These are phyloP conservation scores for Endothia cerciana DNA, from an alignment of 2,329 filamentous ascomycete species.

Conservation along the genomic window DNA sequence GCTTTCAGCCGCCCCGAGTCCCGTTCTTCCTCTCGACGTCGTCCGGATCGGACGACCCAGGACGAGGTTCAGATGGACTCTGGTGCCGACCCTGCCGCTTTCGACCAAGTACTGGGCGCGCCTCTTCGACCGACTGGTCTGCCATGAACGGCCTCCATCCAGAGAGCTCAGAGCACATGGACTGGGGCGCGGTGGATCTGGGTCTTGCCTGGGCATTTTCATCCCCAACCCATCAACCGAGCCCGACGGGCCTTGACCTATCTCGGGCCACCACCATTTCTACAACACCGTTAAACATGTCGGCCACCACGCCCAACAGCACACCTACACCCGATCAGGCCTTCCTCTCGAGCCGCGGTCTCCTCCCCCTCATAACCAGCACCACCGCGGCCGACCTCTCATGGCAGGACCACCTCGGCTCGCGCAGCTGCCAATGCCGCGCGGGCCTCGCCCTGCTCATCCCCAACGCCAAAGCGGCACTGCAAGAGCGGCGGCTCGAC, in stretches of 20 bases:
- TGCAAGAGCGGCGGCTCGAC: background rate
- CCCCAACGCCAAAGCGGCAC: constrained; percentile 1
- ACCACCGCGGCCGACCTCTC: background rate
- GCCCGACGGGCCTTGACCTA: background rate
- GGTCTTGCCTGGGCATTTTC: background rate
- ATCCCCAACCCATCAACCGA: no score
- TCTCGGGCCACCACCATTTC: no score
- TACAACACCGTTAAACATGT: no score
- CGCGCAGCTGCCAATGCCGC: constrained; percentile 6
- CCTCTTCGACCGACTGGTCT: background rate
- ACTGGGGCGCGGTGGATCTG: background rate
- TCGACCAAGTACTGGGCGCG: background rate
- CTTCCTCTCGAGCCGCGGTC: background rate
- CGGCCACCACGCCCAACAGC: no score
- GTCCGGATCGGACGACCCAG: no score
- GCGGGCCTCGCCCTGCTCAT: constrained; percentile 8
- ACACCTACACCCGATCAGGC: no score
- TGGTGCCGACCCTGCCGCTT: no score
- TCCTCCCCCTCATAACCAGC: background rate
- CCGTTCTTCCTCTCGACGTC: no score
- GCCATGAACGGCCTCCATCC: background rate
- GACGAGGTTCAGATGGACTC: no score
- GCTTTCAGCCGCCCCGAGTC: no score
- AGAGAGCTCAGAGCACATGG: background rate
- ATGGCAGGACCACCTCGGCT: constrained; percentile 5